Conservation (phyloP, 169 alveolate species). For the Neospora caninum region DNA sequence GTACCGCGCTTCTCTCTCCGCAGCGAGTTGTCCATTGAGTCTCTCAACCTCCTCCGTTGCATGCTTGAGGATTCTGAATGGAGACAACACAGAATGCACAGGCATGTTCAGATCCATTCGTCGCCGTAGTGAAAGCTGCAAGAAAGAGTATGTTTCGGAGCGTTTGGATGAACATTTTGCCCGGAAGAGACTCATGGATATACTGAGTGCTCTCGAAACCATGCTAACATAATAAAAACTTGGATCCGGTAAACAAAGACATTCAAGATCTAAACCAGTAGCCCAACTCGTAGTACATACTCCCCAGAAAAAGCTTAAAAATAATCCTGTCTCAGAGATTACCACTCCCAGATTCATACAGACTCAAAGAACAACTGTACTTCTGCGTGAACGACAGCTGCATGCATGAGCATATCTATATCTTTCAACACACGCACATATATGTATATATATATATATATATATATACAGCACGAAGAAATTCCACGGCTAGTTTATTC, state of each 20-base stretch:
- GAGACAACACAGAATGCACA: not conserved
- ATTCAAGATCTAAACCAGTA: not conserved
- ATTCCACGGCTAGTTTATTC: no score
- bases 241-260: not conserved
- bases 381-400: no score
- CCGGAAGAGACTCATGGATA: no score
- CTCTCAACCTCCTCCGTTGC: slow-evolving; percentile 23
- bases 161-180: no score
- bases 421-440: no score
- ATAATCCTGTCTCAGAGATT: not conserved
- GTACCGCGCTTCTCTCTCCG: slow-evolving; percentile 17
- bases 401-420: no score
- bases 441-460: no score
- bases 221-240: not conserved
- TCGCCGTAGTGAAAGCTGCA: no score
- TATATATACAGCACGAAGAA: no score
- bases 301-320: not conserved
- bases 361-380: no score
- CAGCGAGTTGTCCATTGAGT: slow-evolving; percentile 5
- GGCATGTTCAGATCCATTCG: not conserved
- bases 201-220: no score
- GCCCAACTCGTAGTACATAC: not conserved
- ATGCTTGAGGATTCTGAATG: not conserved
- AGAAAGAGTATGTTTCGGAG: no score
- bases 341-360: not conserved